Evolutionary conservation across 768 basidiomycete species (phyloP), one percentile per base, ranked within the genome.

Genomic region (Steccherinum ochraceum): DNA sequence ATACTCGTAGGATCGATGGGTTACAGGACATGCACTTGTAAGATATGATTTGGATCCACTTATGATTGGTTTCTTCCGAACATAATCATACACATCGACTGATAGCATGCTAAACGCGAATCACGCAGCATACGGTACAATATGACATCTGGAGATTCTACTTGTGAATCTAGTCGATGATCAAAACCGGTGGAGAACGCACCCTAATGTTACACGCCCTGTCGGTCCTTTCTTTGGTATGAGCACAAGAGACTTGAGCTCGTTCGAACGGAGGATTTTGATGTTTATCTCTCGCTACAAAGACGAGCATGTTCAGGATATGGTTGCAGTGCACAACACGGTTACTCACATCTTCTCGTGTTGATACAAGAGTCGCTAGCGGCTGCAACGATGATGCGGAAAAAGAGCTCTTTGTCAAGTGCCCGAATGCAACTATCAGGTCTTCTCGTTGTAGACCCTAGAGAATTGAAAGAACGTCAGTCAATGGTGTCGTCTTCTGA

Each of bases 331-430:
- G n/a, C n/a, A n/a, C n/a, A n/a, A n/a, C n/a, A n/a, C n/a, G n/a
- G n/a, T 18, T 5, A 64, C 86, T 62, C 56, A 92, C 91, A 61
- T 90, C 84, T 69, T 97, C 91, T 40, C 78, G 85, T 12, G 73
- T 71, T n/a, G 73, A 68, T 1, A 96, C 91, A n/a, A 92, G 63
- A 3, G 79, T 76, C 0, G 84, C 85, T 26, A 97, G 64, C 20
- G 84, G 83, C 51, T 83, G 77, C 39, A 96, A 64, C 7, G 80
- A 75, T n/a, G 69, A 64, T 19, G 72, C 69, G 0, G 72, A 63
- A 59, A 86, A 84, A 0, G 80, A 78, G 2, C 64, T 58, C 19
- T 75, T 64, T 13, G 76, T 79, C 53, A 94, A 66, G 27, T 69
- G 64, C 0, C 86, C 90, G 63, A 95, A 92, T 55, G 83, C 80